Conservation (phyloP, 116 monocot species). For the Phalaenopsis hybrid region DNA sequence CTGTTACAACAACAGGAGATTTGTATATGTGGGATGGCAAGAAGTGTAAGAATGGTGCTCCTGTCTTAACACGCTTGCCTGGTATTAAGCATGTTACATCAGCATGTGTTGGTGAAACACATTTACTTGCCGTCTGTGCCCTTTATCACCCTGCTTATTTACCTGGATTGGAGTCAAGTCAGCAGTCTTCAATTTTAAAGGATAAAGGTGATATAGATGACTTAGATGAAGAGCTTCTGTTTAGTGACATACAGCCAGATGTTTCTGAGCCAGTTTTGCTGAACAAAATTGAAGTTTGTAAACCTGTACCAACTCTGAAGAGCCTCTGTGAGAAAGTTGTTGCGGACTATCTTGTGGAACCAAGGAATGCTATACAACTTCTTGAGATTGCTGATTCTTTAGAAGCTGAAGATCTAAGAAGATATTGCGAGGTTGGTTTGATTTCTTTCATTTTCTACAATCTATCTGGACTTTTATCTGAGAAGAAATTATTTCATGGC, state of each 20-base stretch:
- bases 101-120: slow-evolving; percentile 95
- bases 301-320: slow-evolving; percentile 69
- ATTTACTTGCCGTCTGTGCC: slow-evolving; percentile 62
- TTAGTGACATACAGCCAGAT: slow-evolving; percentile 32
- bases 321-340: slow-evolving; percentile 91
- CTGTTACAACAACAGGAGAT: slow-evolving; percentile 75
- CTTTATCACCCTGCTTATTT: slow-evolving; percentile 73
- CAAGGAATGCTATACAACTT: slow-evolving; percentile 77
- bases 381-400: slow-evolving; percentile 94
- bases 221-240: slow-evolving; percentile 61
- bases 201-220: slow-evolving; percentile 46
- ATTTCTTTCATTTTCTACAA: slow-evolving; percentile 5
- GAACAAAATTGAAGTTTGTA: slow-evolving; percentile 12
- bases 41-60: slow-evolving; percentile 50
- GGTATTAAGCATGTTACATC: slow-evolving; percentile 83
- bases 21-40: slow-evolving; percentile 97
- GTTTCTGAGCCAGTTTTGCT: slow-evolving; percentile 13
- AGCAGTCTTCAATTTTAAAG: slow-evolving; percentile 18
- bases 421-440: slow-evolving; percentile 74
- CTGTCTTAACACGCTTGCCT: slow-evolving; percentile 63
- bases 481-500: slow-evolving; percentile 10
- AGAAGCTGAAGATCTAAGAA: slow-evolving; percentile 72
- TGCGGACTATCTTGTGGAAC: slow-evolving; percentile 74
- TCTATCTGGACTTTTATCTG: not conserved
- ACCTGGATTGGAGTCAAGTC: slow-evolving; percentile 13